Evolutionary conservation across 495 filamentous ascomycete genomes (phyloP), one percentile per base, ranked within the genome.

Genomic region (Astrothelium subdiscretum): DNA sequence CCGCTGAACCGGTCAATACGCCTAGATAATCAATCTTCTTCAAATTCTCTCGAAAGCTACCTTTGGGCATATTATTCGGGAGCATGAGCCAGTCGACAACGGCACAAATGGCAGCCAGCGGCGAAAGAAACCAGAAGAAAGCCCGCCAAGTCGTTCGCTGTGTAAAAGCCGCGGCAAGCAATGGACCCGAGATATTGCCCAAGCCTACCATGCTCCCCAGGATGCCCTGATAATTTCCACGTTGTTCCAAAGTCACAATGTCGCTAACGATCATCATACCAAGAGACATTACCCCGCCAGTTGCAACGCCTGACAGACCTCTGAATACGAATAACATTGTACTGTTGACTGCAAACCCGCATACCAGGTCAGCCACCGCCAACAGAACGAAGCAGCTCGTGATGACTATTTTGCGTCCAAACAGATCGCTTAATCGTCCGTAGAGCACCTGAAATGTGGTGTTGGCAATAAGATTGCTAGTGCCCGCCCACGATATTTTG

Each of bases 401-500:
- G 57, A 75, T 78, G 32, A 81, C 71, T 6, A 48, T 67, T 26
- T 76, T 65, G 15, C 67, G 73, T 2, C 83, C 83, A 8, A 83
- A 73, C 0, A 80, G 73, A 68, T 84, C 82, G 1, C 59, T 48
- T 13, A 86, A 66, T 27, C 83, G 76, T 20, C 82, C 81, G 57
- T 83, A 85, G 0, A 83, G 73, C n/a, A 83, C 80, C 15, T 82
- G 82, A 59, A 87, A 88, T 60, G 85, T 83, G 12, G 85, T 87
- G 68, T 87, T 88, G 2, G 85, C 85, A 59, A 91, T 85, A 22
- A 90, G 73, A 27, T 86, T 86, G 2, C 87, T 87, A 0, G 86
- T 90, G n/a, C 86, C 88, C 4, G 87, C 82, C 88, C 87, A 92
- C 0, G 82, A 67, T 27, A 87, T 85, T 18, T 83, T 85, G 35